Percentiles rank a stretch among this genome's conserved stretches.
phyloP scores from a whole-genome alignment of 2,329 filamentous ascomycete species.

The Trichoderma aggressivum region DNA sequence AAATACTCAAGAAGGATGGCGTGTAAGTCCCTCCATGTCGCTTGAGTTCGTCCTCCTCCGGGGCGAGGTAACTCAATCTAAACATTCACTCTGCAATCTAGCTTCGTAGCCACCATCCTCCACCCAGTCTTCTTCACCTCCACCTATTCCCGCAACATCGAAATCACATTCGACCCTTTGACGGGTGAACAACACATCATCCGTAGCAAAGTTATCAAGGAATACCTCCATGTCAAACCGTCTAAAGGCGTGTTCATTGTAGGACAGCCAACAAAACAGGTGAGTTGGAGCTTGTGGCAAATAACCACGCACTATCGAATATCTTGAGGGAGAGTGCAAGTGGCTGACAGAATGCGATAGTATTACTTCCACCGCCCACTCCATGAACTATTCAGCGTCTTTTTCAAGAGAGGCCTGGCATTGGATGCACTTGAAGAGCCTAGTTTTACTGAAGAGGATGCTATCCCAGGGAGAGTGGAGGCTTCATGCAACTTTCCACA shows the following conservation, averaged over 20 bases:
- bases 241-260: slow-evolving; percentile 36
- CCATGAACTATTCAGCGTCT: slow-evolving; percentile 41
- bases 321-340: neutral
- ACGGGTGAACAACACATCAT: slow-evolving; percentile 36
- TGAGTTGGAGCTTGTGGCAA: slow-evolving; percentile 21
- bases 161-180: slow-evolving; percentile 34
- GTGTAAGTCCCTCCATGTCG: slow-evolving; percentile 33
- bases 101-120: slow-evolving; percentile 46
- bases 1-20: slow-evolving; percentile 39
- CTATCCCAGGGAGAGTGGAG: slow-evolving; percentile 28
- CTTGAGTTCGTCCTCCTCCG: neutral
- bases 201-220: slow-evolving; percentile 37
- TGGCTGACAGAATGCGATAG: slow-evolving; percentile 21
- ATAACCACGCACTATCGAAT: neutral
- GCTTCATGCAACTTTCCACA: slow-evolving; percentile 40
- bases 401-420: slow-evolving; percentile 41
- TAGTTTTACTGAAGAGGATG: slow-evolving; percentile 39
- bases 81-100: slow-evolving; percentile 19
- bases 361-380: slow-evolving; percentile 45
- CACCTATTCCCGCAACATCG: slow-evolving; percentile 37
- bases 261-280: slow-evolving; percentile 35
- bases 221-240: slow-evolving; percentile 43
- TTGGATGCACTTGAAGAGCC: slow-evolving; percentile 48
- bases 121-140: slow-evolving; percentile 50
- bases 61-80: neutral